phyloP scores from a whole-genome alignment of 768 basidiomycete species.

The Lactarius trivialis region DNA sequence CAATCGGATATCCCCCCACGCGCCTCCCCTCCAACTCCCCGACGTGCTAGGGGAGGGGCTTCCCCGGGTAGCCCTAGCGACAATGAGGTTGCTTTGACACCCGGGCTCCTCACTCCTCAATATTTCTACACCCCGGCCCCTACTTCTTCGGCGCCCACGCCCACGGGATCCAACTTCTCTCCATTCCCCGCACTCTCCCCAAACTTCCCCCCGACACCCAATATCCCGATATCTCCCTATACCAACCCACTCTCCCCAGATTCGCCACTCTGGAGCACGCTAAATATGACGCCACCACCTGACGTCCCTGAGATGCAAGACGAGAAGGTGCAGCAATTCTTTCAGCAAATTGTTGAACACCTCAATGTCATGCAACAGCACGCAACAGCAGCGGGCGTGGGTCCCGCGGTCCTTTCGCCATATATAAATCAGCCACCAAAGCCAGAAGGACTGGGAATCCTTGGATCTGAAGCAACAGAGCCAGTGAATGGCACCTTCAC shows the following conservation, averaged over 20 bases:
- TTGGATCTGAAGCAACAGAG: constrained; percentile 3
- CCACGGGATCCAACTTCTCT: constrained; percentile 25
- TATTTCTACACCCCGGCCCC: constrained; percentile 16
- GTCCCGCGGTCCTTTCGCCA: constrained; percentile 5
- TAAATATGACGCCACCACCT: constrained; percentile 37
- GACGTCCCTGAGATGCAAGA: constrained; percentile 68
- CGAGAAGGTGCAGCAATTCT: constrained; percentile 74
- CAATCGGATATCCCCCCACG: constrained; percentile 41
- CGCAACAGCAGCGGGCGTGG: constrained; percentile 26
- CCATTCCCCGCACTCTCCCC: constrained; percentile 27
- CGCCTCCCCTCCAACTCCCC: constrained; percentile 55
- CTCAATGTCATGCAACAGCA: constrained; percentile 65
- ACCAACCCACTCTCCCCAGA: constrained; percentile 29
- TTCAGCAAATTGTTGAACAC: constrained; percentile 78
- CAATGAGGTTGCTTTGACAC: constrained; percentile 18
- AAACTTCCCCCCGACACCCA: constrained; percentile 18
- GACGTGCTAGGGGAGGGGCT: constrained; percentile 36
- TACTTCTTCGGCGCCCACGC: neutral
- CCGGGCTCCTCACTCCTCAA: constrained; percentile 16
- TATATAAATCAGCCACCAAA: neutral
- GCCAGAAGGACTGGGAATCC: constrained; percentile 14
- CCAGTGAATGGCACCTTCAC: constrained; percentile 26
- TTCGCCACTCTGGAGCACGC: constrained; percentile 29
- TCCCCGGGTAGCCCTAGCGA: constrained; percentile 20
- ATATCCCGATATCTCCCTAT: constrained; percentile 20